Percentiles rank a stretch among this genome's conserved stretches.
Conservation (phyloP, 495 filamentous ascomycete species). For the Neurospora sp. region DNA sequence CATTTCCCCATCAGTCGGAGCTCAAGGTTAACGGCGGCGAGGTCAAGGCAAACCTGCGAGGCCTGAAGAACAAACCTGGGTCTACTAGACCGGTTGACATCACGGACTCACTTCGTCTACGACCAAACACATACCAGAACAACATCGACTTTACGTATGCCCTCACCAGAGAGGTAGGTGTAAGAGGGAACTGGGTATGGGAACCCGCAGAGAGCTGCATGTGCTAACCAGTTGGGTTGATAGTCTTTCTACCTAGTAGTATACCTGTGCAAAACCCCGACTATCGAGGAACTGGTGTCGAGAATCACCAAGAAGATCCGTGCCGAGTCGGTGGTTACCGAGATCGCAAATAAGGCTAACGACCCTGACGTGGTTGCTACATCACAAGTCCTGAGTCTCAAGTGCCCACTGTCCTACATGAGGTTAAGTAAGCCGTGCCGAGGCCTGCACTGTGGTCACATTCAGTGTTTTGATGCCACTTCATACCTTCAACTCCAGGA, state of each 20-base stretch:
- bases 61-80: slow-evolving; percentile 89
- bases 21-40: slow-evolving; percentile 82
- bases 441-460: slow-evolving; percentile 71
- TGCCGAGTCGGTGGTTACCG: slow-evolving; percentile 68
- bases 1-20: slow-evolving; percentile 87
- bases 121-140: slow-evolving; percentile 57
- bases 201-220: neutral
- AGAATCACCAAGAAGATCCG: slow-evolving; percentile 65
- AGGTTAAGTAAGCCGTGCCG: slow-evolving; percentile 74
- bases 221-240: neutral
- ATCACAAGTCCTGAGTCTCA: slow-evolving; percentile 78
- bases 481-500: slow-evolving; percentile 91
- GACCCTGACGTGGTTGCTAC: slow-evolving; percentile 84
- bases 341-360: slow-evolving; percentile 72
- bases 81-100: slow-evolving; percentile 90
- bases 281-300: slow-evolving; percentile 62
- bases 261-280: slow-evolving; percentile 61
- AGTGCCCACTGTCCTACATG: slow-evolving; percentile 81
- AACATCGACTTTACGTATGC: slow-evolving; percentile 82
- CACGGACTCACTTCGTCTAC: slow-evolving; percentile 62
- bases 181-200: neutral
- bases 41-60: slow-evolving; percentile 79
- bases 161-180: slow-evolving; percentile 68
- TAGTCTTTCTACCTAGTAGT: slow-evolving; percentile 70
- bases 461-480: slow-evolving; percentile 90